phyloP scores from a whole-genome alignment of 2,329 filamentous ascomycete genomes.

The Fusarium praegraminearum region DNA sequence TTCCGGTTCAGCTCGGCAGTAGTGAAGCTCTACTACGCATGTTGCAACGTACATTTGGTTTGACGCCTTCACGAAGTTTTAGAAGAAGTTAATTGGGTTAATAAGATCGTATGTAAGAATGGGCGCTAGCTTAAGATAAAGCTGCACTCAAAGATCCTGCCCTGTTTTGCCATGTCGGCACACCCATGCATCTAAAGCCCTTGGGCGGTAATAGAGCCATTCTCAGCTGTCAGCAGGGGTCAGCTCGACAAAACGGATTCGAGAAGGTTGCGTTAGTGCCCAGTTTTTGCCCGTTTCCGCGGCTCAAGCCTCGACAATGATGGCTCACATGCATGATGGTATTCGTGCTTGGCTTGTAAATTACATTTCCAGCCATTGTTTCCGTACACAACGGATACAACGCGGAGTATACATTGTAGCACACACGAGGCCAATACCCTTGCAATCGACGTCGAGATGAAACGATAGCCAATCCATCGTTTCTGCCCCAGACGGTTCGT shows the following conservation, averaged over 20 bases:
- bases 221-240: conserved; percentile 19
- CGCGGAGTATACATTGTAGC: background rate
- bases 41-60: conserved; percentile 17
- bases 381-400: conserved; percentile 20
- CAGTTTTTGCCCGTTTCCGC: background rate
- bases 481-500: conserved; percentile 17
- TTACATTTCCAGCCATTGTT: background rate
- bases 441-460: conserved; percentile 2
- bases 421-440: background rate
- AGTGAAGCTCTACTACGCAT: conserved; percentile 5
- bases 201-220: background rate
- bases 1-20: conserved; percentile 12
- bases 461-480: conserved; percentile 1
- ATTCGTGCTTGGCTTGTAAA: conserved; percentile 9
- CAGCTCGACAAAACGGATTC: background rate
- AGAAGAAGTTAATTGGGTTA: conserved; percentile 11
- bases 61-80: background rate
- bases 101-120: background rate
- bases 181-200: background rate
- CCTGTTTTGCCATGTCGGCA: conserved; percentile 4
- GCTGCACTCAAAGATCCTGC: conserved; percentile 27
- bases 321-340: conserved; percentile 15
- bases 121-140: conserved; percentile 13
- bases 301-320: conserved; percentile 8
- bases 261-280: conserved; percentile 22